Conservation (phyloP, 1,139 yeast species). For the Candida sanyaensis region DNA sequence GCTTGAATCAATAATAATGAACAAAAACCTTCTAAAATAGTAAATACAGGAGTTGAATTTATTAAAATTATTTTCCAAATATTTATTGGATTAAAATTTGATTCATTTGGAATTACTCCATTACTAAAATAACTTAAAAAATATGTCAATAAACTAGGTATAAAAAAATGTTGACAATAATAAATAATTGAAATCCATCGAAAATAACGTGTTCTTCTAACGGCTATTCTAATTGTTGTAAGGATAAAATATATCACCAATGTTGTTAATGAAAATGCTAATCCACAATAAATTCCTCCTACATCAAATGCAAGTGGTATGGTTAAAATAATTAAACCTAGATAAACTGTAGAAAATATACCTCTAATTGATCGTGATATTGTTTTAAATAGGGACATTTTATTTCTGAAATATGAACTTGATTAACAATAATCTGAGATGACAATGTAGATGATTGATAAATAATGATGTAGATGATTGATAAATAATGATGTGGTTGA, state of each 20-base stretch:
- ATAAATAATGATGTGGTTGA: background rate
- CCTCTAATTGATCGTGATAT: constrained; percentile 23
- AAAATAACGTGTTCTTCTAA: constrained; percentile 50
- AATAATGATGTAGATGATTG: background rate
- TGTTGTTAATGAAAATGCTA: constrained; percentile 80
- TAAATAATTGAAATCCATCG: constrained; percentile 62
- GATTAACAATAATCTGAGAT: background rate
- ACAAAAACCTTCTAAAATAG: constrained; percentile 90
- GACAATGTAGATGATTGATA: background rate
- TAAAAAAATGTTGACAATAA: constrained; percentile 76
- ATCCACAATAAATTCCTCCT: constrained; percentile 89
- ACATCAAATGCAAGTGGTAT: constrained; percentile 95
- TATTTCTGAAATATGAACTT: background rate
- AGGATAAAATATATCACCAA: constrained; percentile 66
- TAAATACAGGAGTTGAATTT: constrained; percentile 85
- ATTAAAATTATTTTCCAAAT: constrained; percentile 69
- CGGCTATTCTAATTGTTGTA: constrained; percentile 67
- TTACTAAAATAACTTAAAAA: constrained; percentile 55
- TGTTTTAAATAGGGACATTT: constrained; percentile 11
- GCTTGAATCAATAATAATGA: constrained; percentile 88
- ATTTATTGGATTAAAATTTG: constrained; percentile 21
- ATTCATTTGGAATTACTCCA: constrained; percentile 13
- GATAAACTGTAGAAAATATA: constrained; percentile 56
- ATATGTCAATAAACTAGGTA: constrained; percentile 78
- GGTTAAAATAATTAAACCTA: constrained; percentile 72